Percentiles rank a stretch among this genome's conserved stretches.
phyloP scores from a whole-genome alignment of 2,329 filamentous ascomycete species.

The Exophiala lecanii-corni region DNA sequence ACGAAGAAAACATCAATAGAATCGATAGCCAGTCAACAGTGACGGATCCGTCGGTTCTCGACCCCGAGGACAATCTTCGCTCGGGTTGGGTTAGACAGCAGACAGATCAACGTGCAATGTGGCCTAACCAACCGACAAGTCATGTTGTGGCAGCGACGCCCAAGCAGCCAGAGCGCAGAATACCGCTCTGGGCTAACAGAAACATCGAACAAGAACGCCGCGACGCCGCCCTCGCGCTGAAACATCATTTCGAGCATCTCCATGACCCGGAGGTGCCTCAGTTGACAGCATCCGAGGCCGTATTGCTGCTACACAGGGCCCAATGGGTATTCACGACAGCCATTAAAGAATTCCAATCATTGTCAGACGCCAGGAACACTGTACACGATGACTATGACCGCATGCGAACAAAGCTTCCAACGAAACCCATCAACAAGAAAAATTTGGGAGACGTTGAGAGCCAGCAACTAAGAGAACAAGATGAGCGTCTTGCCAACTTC shows the following conservation, averaged over 20 bases:
- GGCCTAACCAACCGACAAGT: not conserved
- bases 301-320: slow-evolving; percentile 9
- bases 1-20: not conserved
- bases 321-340: slow-evolving; percentile 8
- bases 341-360: not conserved
- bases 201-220: slow-evolving; percentile 13
- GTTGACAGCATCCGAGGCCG: slow-evolving; percentile 9
- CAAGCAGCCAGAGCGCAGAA: not conserved
- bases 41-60: too few species aligned
- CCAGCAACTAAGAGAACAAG: slow-evolving; percentile 2
- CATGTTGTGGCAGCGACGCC: not conserved
- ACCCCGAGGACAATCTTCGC: too few species aligned
- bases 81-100: too few species aligned
- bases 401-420: slow-evolving; percentile 5
- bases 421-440: not conserved
- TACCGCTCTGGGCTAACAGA: not conserved
- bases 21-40: too few species aligned
- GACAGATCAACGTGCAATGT: too few species aligned
- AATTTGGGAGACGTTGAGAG: not conserved
- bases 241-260: not conserved
- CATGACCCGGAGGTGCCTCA: not conserved
- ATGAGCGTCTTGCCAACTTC: slow-evolving; percentile 18
- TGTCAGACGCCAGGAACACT: not conserved
- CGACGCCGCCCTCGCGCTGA: slow-evolving; percentile 4
- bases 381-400: slow-evolving; percentile 3